These are phyloP conservation scores for Abelmoschus esculentus DNA, from an alignment of 345 rosid species.

Conservation along the genomic window DNA sequence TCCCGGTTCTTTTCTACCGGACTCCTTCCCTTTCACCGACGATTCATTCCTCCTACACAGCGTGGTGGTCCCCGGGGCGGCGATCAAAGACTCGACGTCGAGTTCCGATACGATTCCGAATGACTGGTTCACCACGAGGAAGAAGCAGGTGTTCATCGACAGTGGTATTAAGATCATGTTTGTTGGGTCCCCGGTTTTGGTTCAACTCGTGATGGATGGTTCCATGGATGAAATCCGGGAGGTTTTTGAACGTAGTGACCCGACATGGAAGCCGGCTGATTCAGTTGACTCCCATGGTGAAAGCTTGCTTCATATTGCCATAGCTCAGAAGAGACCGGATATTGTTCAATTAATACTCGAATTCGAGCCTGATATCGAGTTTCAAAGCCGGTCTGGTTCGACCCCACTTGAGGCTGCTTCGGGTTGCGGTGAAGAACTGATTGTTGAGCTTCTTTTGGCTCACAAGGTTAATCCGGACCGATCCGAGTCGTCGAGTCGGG, in stretches of 20 bases:
- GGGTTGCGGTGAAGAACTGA: slow-evolving; percentile 36
- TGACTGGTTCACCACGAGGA: slow-evolving; percentile 56
- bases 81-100: slow-evolving; percentile 25
- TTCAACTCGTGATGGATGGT: slow-evolving; percentile 39
- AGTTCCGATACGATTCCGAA: slow-evolving; percentile 33
- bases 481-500: slow-evolving; percentile 32
- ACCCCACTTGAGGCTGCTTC: slow-evolving; percentile 47
- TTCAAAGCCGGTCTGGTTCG: slow-evolving; percentile 28
- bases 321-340: slow-evolving; percentile 38
- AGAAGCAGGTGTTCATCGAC: slow-evolving; percentile 54
- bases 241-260: slow-evolving; percentile 44
- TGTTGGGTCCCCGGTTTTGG: slow-evolving; percentile 42
- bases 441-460: slow-evolving; percentile 45
- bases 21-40: too few relatives aligned
- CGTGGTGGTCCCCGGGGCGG: too few relatives aligned
- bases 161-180: slow-evolving; percentile 53
- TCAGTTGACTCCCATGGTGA: slow-evolving; percentile 35
- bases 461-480: slow-evolving; percentile 34
- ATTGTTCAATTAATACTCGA: slow-evolving; percentile 51
- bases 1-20: too few relatives aligned
- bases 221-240: slow-evolving; percentile 50
- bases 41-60: too few relatives aligned
- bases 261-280: slow-evolving; percentile 17
- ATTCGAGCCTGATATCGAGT: slow-evolving; percentile 38
- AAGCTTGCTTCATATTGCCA: slow-evolving; percentile 51